A percentile compares a stretch with the other conserved stretches of the same genome.
Evolutionary conservation across 768 basidiomycete species (phyloP).

Genomic region (Rhizopogon salebrosus): DNA sequence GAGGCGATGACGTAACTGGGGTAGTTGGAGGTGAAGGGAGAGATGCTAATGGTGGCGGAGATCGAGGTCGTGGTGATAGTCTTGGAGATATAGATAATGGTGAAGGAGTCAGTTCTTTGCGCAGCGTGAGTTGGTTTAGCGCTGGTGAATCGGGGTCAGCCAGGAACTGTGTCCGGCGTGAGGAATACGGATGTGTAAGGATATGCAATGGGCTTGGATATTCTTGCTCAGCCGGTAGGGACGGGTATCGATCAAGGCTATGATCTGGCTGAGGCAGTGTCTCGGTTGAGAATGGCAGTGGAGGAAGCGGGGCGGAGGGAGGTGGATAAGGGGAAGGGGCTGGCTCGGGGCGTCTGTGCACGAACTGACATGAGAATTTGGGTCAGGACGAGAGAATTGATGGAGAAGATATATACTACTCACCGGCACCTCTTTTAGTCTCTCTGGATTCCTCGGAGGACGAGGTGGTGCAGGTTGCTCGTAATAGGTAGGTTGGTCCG

Average conservation of each 20-base stretch:
- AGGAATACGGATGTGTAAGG: no score
- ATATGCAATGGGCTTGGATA: not conserved
- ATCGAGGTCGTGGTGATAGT: no score
- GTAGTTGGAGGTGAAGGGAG: no score
- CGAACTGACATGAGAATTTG: not conserved
- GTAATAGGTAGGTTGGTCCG: not conserved
- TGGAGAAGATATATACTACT: not conserved
- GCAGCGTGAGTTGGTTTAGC: no score
- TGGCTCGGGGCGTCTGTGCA: not conserved
- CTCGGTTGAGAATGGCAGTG: not conserved
- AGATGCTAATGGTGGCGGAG: no score
- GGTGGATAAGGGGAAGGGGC: not conserved
- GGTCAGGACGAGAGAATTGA: no score
- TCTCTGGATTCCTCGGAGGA: not conserved
- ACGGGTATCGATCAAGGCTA: not conserved
- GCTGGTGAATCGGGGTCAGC: no score
- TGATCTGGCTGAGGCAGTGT: not conserved
- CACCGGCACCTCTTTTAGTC: not conserved
- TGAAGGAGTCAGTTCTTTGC: no score
- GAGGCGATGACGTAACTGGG: no score
- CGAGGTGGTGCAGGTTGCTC: not conserved
- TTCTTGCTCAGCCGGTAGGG: not conserved
- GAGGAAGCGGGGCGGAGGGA: not conserved
- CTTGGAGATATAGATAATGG: no score
- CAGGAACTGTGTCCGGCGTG: no score